These are phyloP conservation scores for Ambrosia hybrid DNA, from an alignment of 140 eudicot species.

Conservation along the genomic window DNA sequence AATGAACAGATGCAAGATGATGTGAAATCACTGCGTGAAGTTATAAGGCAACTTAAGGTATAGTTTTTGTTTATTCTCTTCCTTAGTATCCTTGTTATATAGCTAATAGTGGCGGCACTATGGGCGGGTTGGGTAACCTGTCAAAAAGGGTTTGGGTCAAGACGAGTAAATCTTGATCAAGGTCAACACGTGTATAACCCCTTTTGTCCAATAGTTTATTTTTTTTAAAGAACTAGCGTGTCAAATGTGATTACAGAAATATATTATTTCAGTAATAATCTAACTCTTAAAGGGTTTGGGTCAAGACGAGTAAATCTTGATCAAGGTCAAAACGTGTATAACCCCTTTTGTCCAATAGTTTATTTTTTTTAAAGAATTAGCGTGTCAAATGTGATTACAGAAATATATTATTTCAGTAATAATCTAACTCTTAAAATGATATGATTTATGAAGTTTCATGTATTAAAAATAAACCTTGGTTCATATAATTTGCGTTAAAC, in stretches of 20 bases:
- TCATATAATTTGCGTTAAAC: too few relatives aligned
- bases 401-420: not conserved
- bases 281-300: conserved; percentile 1
- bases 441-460: not conserved
- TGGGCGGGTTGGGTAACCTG: conserved; percentile 1
- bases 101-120: not conserved
- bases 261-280: not conserved
- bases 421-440: too few relatives aligned
- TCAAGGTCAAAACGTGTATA: not conserved
- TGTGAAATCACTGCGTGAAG: conserved; percentile 77
- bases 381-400: conserved; percentile 2
- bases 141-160: not conserved
- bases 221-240: not conserved
- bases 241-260: not conserved
- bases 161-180: not conserved
- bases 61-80: not conserved
- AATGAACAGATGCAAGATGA: conserved; percentile 95
- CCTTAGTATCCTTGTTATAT: not conserved
- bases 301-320: not conserved
- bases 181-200: not conserved
- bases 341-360: not conserved
- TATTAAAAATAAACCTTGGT: not conserved
- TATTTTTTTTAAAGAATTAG: not conserved
- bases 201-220: not conserved
- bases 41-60: conserved; percentile 78